These are phyloP conservation scores for Vicia villosa DNA, from an alignment of 306 rosid genomes.

Conservation along the genomic window DNA sequence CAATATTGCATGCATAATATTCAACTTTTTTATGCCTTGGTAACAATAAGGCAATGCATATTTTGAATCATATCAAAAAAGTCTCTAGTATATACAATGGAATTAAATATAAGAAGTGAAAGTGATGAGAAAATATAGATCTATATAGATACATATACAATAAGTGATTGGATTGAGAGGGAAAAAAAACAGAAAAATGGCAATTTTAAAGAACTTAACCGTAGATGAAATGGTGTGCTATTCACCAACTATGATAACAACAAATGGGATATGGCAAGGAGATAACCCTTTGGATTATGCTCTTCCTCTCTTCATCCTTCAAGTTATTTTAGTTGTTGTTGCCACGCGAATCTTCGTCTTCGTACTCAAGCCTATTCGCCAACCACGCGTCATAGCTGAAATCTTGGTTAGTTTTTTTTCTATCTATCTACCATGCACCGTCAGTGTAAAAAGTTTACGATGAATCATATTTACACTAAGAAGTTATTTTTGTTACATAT, in stretches of 20 bases:
- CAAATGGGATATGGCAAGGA: conserved; percentile 78
- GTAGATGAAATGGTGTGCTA: conserved; percentile 55
- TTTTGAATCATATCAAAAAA: neutral
- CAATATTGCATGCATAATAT: conserved; percentile 16
- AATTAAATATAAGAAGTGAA: conserved; percentile 17
- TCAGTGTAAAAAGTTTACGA: neutral
- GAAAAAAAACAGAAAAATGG: neutral
- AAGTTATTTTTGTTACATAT: neutral
- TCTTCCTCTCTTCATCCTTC: conserved; percentile 83
- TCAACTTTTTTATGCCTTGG: neutral
- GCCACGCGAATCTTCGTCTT: conserved; percentile 59
- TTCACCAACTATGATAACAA: conserved; percentile 72
- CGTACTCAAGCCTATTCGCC: conserved; percentile 82
- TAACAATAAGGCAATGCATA: conserved; percentile 8
- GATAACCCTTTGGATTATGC: conserved; percentile 81
- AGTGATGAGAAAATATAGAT: neutral
- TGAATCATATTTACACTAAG: no score
- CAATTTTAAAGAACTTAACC: conserved; percentile 3
- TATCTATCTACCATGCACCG: neutral
- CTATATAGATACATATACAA: neutral
- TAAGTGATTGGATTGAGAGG: neutral
- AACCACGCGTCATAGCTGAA: conserved; percentile 93
- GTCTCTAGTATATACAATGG: neutral
- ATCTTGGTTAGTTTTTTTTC: conserved; percentile 58
- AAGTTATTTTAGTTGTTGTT: conserved; percentile 61